Evolutionary conservation across 306 rosid species (phyloP).

Genomic region (Quercus wislizeni): DNA sequence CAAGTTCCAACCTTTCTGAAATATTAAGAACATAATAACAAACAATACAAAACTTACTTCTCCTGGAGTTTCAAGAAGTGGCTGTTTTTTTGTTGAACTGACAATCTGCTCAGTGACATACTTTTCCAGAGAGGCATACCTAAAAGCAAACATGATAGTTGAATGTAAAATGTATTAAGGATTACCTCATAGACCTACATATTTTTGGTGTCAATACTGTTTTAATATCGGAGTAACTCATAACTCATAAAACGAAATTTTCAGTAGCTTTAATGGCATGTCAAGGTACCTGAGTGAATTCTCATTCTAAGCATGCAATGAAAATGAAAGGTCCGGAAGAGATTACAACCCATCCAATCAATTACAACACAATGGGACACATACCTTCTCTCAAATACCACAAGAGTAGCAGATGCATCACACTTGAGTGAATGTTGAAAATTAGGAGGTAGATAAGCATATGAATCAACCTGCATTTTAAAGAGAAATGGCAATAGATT

Average conservation of each 20-base stretch:
- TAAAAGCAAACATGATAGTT: slow-evolving; percentile 22
- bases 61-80: slow-evolving; percentile 87
- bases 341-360: background rate
- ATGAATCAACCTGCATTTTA: slow-evolving; percentile 37
- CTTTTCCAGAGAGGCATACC: slow-evolving; percentile 48
- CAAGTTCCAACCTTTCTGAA: background rate
- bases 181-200: background rate
- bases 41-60: slow-evolving; percentile 53
- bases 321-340: slow-evolving; percentile 1
- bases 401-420: slow-evolving; percentile 59
- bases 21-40: background rate
- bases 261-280: background rate
- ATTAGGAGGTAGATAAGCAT: slow-evolving; percentile 79
- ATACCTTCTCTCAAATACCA: slow-evolving; percentile 84
- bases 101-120: slow-evolving; percentile 49
- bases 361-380: slow-evolving; percentile 19
- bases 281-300: slow-evolving; percentile 2
- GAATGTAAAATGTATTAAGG: background rate
- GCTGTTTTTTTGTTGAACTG: slow-evolving; percentile 71
- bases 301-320: slow-evolving; percentile 12
- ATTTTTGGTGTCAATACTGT: background rate
- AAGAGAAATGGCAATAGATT: slow-evolving; percentile 17
- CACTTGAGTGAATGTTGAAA: slow-evolving; percentile 60
- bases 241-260: slow-evolving; percentile 14
- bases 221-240: slow-evolving; percentile 11